These are phyloP conservation scores for Collybiopsis luxurians DNA, from an alignment of 768 basidiomycete species.

Conservation along the genomic window DNA sequence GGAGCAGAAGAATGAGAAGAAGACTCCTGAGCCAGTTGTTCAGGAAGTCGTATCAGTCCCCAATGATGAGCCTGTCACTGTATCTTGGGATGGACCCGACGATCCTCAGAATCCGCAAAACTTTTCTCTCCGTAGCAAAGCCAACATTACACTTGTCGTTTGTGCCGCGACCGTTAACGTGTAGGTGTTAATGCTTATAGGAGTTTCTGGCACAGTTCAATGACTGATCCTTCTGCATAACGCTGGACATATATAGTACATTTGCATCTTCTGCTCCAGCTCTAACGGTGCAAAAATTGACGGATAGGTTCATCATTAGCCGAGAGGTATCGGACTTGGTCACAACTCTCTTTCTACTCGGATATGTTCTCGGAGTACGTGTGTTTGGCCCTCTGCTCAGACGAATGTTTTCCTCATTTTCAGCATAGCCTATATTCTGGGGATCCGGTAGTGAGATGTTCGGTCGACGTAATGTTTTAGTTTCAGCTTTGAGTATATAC, in stretches of 20 bases:
- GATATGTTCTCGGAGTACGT: constrained; percentile 47
- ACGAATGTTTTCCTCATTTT: background rate
- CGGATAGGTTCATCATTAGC: constrained; percentile 34
- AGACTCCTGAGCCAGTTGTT: background rate
- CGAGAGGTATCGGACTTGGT: constrained; percentile 46
- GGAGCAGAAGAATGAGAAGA: background rate
- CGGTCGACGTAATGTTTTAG: constrained; percentile 50
- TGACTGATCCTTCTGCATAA: background rate
- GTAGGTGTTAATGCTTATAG: constrained; percentile 28
- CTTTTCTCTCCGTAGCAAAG: constrained; percentile 43
- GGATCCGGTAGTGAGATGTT: constrained; percentile 60
- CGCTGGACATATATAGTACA: constrained; percentile 34
- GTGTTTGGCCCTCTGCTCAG: background rate
- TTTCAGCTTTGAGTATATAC: constrained; percentile 47
- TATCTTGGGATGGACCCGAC: constrained; percentile 53
- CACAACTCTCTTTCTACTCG: constrained; percentile 48
- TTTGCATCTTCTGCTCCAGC: constrained; percentile 60
- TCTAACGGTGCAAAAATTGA: constrained; percentile 31
- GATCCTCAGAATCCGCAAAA: constrained; percentile 59
- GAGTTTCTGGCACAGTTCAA: constrained; percentile 14
- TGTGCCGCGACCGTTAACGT: constrained; percentile 53
- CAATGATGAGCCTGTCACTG: constrained; percentile 14
- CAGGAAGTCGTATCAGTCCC: background rate
- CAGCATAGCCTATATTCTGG: constrained; percentile 53
- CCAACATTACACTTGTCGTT: constrained; percentile 42